These are phyloP conservation scores for Alternaria sp. DNA, from an alignment of 2,329 filamentous ascomycete genomes.

Conservation along the genomic window DNA sequence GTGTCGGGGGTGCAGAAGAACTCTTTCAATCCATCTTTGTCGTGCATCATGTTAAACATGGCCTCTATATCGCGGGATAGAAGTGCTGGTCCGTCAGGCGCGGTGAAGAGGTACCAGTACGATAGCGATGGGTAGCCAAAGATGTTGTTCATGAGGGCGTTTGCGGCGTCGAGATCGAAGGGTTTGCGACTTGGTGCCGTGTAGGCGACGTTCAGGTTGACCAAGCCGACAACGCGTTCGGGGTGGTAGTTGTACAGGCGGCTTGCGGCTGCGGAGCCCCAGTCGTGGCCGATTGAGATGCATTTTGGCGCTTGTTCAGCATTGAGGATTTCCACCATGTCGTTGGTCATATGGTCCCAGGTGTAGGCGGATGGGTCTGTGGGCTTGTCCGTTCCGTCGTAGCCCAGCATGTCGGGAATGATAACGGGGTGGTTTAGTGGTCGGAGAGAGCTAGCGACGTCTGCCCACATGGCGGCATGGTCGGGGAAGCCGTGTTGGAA, in stretches of 20 bases:
- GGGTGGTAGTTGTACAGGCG: conserved; percentile 53
- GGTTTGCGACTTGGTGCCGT: conserved; percentile 36
- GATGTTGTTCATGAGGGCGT: conserved; percentile 36
- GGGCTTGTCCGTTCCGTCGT: conserved; percentile 46
- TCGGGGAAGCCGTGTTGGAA: conserved; percentile 61
- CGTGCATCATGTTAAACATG: conserved; percentile 46
- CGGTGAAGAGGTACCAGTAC: conserved; percentile 58
- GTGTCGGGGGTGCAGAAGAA: conserved; percentile 48
- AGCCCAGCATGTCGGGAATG: conserved; percentile 49
- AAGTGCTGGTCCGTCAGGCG: conserved; percentile 49
- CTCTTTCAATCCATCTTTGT: conserved; percentile 42
- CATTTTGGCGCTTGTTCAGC: conserved; percentile 27
- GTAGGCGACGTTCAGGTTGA: conserved; percentile 55
- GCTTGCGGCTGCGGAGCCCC: conserved; percentile 52
- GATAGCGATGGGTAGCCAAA: conserved; percentile 49
- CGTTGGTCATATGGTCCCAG: conserved; percentile 29
- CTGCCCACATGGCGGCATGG: conserved; percentile 53
- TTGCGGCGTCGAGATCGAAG: conserved; percentile 49
- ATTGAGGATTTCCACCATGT: conserved; percentile 37
- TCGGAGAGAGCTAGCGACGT: conserved; percentile 51
- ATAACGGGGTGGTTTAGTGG: conserved; percentile 50
- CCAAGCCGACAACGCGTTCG: conserved; percentile 50
- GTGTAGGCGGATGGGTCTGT: conserved; percentile 29
- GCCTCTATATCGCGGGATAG: conserved; percentile 50
- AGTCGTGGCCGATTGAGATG: conserved; percentile 59